Conservation (phyloP, 495 filamentous ascomycete genomes). For the Bacidia rubella region DNA sequence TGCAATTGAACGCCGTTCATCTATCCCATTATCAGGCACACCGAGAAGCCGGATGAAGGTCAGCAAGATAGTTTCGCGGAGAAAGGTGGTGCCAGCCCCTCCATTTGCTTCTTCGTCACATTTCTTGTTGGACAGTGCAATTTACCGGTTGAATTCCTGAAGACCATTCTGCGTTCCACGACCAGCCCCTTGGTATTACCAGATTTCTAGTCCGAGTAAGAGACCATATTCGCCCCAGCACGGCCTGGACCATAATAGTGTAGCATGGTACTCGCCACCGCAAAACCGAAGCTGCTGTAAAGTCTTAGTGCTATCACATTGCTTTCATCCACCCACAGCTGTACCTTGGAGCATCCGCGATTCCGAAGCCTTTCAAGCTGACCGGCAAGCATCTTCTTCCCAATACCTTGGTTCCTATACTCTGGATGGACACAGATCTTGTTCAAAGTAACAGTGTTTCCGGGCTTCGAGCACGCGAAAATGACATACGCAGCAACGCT, state of each 20-base stretch:
- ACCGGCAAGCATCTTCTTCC: slow-evolving; percentile 34
- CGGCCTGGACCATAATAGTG: slow-evolving; percentile 47
- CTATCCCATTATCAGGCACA: too few species aligned
- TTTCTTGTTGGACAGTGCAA: not conserved
- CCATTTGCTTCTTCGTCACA: not conserved
- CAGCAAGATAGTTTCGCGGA: too few species aligned
- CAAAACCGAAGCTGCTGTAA: slow-evolving; percentile 38
- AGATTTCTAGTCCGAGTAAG: not conserved
- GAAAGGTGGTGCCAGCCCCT: not conserved
- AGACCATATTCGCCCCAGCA: slow-evolving; percentile 40
- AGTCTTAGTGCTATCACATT: slow-evolving; percentile 36
- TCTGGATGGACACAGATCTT: slow-evolving; percentile 43
- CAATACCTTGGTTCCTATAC: slow-evolving; percentile 41
- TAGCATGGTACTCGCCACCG: slow-evolving; percentile 35
- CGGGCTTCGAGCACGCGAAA: slow-evolving; percentile 35
- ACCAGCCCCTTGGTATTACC: slow-evolving; percentile 8
- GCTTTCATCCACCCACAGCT: slow-evolving; percentile 48
- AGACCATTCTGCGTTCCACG: slow-evolving; percentile 1
- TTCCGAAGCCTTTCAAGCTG: slow-evolving; percentile 32
- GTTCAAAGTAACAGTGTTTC: slow-evolving; percentile 36
- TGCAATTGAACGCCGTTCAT: not conserved
- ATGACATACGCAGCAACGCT: slow-evolving; percentile 39
- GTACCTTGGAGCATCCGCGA: slow-evolving; percentile 40
- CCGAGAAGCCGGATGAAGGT: too few species aligned
- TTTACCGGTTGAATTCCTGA: not conserved